A percentile compares a stretch with the other conserved stretches of the same genome.
phyloP scores from a whole-genome alignment of 2,329 filamentous ascomycete genomes.

The Calonectria hongkongensis region DNA sequence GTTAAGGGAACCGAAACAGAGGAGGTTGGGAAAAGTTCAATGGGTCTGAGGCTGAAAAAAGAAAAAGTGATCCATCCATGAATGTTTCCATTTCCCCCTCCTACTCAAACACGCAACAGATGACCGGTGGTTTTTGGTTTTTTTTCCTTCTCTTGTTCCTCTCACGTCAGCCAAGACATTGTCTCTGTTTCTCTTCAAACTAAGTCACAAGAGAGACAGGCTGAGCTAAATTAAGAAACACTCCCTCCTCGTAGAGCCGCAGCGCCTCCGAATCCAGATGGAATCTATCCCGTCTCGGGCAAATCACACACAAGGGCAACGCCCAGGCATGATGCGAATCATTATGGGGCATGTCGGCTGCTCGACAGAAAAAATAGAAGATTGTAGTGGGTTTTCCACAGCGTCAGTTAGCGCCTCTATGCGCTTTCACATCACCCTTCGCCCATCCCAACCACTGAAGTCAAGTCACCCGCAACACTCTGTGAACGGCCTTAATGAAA shows the following conservation, averaged over 20 bases:
- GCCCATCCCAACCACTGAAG: conserved; percentile 35
- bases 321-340: conserved; percentile 14
- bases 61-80: conserved; percentile 20
- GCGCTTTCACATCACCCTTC: conserved; percentile 28
- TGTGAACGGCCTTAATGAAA: conserved; percentile 47
- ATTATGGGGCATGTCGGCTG: conserved; percentile 13
- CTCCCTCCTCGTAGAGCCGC: background rate
- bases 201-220: conserved; percentile 27
- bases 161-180: conserved; percentile 38
- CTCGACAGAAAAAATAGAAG: background rate
- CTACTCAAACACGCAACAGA: conserved; percentile 31
- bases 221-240: conserved; percentile 35
- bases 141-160: conserved; percentile 2
- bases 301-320: conserved; percentile 15
- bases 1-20: conserved; percentile 13
- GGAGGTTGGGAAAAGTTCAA: conserved; percentile 10
- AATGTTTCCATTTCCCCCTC: conserved; percentile 32
- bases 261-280: conserved; percentile 6
- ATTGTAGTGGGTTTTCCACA: conserved; percentile 30
- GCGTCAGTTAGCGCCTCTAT: conserved; percentile 43
- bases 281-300: background rate
- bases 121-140: background rate
- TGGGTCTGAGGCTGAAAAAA: conserved; percentile 14
- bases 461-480: conserved; percentile 31
- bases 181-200: conserved; percentile 14